Conservation (phyloP, 2,329 filamentous ascomycete species). For the Trichophyton schoenleinii region DNA sequence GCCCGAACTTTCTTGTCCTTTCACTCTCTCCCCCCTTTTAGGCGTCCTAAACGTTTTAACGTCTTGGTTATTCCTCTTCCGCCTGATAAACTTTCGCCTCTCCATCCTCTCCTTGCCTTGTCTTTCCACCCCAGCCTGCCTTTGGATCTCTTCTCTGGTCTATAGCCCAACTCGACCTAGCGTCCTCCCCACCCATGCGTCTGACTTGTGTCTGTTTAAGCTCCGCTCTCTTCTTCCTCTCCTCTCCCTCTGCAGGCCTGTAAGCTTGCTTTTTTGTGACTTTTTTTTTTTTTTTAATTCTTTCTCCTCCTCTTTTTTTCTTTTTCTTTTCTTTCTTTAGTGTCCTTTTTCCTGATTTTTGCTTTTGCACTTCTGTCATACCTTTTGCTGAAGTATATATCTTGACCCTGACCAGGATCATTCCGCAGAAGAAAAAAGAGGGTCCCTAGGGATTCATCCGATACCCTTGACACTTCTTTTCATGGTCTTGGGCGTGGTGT, state of each 20-base stretch:
- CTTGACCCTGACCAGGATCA: slow-evolving; percentile 5
- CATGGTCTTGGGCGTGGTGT: background rate
- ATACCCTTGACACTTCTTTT: slow-evolving; percentile 4
- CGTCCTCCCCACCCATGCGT: slow-evolving; percentile 1
- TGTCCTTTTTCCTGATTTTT: background rate
- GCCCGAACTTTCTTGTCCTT: background rate
- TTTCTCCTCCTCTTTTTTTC: background rate
- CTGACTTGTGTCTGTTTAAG: slow-evolving; percentile 3
- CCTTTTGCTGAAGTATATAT: background rate
- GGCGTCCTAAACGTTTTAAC: slow-evolving; percentile 1
- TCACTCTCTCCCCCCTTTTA: background rate
- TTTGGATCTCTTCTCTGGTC: slow-evolving; percentile 1
- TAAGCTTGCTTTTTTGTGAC: background rate
- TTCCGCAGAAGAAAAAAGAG: slow-evolving; percentile 3
- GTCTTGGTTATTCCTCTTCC: background rate
- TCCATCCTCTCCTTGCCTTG: slow-evolving; percentile 5
- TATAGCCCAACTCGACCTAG: slow-evolving; percentile 2
- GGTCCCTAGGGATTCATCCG: slow-evolving; percentile 6
- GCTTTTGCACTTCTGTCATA: slow-evolving; percentile 3
- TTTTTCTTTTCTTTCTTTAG: background rate
- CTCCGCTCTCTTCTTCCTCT: background rate
- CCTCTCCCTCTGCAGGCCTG: background rate
- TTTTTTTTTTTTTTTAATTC: background rate
- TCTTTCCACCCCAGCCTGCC: slow-evolving; percentile 3
- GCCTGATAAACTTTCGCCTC: slow-evolving; percentile 6